These are phyloP conservation scores for Symbiodinium pilosum DNA, from an alignment of 73 alveolate species.

Conservation along the genomic window DNA sequence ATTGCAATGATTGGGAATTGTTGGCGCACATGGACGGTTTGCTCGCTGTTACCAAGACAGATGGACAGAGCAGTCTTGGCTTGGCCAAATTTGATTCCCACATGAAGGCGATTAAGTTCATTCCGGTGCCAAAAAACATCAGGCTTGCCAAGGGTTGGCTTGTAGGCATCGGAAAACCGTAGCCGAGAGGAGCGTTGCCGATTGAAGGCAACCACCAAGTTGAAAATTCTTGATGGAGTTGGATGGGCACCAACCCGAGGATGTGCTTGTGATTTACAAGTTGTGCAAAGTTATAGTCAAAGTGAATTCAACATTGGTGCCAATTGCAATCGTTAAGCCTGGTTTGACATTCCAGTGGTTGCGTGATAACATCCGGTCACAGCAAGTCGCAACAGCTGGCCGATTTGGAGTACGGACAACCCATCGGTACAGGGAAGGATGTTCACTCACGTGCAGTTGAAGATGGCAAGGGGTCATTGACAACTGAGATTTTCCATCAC, in stretches of 20 bases:
- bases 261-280: slow-evolving; percentile 12
- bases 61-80: not conserved
- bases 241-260: not conserved
- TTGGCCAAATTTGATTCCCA: not conserved
- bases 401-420: no score
- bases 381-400: no score
- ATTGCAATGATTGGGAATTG: no score
- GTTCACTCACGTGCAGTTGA: no score
- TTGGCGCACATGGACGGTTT: not conserved
- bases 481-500: no score
- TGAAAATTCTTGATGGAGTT: not conserved
- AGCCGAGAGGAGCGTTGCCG: not conserved
- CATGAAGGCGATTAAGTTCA: not conserved
- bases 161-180: slow-evolving; percentile 27
- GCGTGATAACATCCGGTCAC: not conserved
- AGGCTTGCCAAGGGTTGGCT: not conserved
- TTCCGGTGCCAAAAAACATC: not conserved
- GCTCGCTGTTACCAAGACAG: not conserved
- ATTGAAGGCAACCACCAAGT: not conserved
- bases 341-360: not conserved
- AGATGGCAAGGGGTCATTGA: no score
- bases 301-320: not conserved
- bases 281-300: not conserved
- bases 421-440: no score
- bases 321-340: not conserved